phyloP scores from a whole-genome alignment of 1,284 basidiomycete genomes.

The Moesziomyces antarcticus region DNA sequence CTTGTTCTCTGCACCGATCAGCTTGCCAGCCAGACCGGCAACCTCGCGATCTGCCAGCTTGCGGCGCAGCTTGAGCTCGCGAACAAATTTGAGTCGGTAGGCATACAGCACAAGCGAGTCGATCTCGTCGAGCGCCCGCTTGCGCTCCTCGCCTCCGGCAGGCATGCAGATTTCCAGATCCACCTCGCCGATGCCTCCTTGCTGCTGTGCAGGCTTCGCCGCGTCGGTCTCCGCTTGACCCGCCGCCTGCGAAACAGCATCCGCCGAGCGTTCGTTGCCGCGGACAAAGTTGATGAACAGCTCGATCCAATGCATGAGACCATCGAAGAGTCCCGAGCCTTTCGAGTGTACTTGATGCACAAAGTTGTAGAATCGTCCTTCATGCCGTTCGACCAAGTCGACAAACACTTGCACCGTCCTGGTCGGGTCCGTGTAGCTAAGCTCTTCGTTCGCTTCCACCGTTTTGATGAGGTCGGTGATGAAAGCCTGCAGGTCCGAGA shows the following conservation, averaged over 20 bases:
- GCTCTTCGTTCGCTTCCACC: conserved; percentile 88
- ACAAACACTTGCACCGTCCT: conserved; percentile 92
- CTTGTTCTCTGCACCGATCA: conserved; percentile 37
- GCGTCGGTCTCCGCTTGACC: conserved; percentile 67
- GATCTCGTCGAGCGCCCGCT: conserved; percentile 58
- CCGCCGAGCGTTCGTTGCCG: conserved; percentile 77
- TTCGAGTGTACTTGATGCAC: conserved; percentile 99
- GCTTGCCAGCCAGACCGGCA: conserved; percentile 47
- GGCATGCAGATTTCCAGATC: conserved; percentile 65
- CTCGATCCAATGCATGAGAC: conserved; percentile 96
- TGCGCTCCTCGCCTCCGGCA: conserved; percentile 53
- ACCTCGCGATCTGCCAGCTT: conserved; percentile 58
- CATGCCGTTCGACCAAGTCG: conserved; percentile 90
- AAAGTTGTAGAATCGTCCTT: conserved; percentile 94
- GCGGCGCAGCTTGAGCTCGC: conserved; percentile 62
- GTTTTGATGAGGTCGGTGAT: conserved; percentile 95
- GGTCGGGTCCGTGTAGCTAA: conserved; percentile 85
- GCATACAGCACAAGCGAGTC: conserved; percentile 62
- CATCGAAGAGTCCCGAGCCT: conserved; percentile 91
- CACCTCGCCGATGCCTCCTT: conserved; percentile 56
- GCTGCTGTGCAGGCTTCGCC: conserved; percentile 7
- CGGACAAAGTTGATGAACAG: conserved; percentile 90
- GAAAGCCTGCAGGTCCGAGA: conserved; percentile 91
- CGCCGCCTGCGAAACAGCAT: conserved; percentile 69
- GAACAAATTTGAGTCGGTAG: conserved; percentile 63